phyloP scores from a whole-genome alignment of 768 basidiomycete genomes.

The Hericium erinaceus region DNA sequence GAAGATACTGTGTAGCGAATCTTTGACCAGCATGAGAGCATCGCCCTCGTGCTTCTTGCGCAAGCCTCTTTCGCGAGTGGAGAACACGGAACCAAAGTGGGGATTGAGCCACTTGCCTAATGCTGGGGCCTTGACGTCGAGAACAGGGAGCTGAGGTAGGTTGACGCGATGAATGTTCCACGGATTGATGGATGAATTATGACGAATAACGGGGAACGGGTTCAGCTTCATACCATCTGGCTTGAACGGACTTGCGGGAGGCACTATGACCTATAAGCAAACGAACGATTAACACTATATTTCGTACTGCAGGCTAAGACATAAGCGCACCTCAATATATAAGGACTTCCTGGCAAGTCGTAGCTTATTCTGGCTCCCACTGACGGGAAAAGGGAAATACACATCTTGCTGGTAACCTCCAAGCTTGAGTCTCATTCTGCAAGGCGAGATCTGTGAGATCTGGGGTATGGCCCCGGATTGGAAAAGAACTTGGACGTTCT shows the following conservation, averaged over 20 bases:
- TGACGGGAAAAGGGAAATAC: slow-evolving; percentile 36
- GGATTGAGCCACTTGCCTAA: slow-evolving; percentile 23
- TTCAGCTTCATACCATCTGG: slow-evolving; percentile 13
- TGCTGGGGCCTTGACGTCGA: slow-evolving; percentile 17
- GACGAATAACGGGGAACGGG: slow-evolving; percentile 21
- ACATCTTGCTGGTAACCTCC: slow-evolving; percentile 20
- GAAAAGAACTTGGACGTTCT: slow-evolving; percentile 5
- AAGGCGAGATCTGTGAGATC: slow-evolving; percentile 23
- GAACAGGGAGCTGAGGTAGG: slow-evolving; percentile 24
- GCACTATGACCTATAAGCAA: slow-evolving; percentile 20
- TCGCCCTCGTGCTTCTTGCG: slow-evolving; percentile 17
- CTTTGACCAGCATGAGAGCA: slow-evolving; percentile 25
- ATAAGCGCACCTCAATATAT: slow-evolving; percentile 30
- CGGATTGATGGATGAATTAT: neutral
- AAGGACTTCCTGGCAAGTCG: slow-evolving; percentile 46
- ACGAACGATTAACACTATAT: slow-evolving; percentile 12
- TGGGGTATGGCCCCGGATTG: slow-evolving; percentile 7
- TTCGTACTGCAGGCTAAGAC: too few relatives aligned
- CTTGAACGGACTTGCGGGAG: slow-evolving; percentile 12
- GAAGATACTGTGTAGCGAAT: slow-evolving; percentile 22
- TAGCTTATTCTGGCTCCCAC: slow-evolving; percentile 27
- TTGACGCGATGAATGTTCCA: slow-evolving; percentile 34
- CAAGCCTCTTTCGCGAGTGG: slow-evolving; percentile 20
- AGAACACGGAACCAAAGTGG: slow-evolving; percentile 24
- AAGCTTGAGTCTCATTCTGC: slow-evolving; percentile 23